A percentile compares a stretch with the other conserved stretches of the same genome.
phyloP scores from a whole-genome alignment of 2,329 filamentous ascomycete genomes.

The Aspergillus luchuensis region DNA sequence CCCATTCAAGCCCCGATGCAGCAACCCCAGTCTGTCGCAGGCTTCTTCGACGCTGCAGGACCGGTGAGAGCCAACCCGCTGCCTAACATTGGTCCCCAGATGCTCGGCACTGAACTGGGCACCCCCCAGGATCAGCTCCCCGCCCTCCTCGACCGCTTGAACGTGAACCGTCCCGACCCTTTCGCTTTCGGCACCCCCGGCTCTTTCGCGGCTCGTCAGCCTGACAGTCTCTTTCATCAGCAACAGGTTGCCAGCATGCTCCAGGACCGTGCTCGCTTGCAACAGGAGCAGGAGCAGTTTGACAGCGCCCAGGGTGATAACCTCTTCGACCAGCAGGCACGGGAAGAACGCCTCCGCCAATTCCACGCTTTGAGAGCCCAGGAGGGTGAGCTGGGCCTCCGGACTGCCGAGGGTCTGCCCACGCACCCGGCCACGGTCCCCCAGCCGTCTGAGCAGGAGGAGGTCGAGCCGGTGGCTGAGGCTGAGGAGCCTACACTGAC shows the following conservation, averaged over 20 bases:
- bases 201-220: constrained; percentile 50
- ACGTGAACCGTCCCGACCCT: constrained; percentile 55
- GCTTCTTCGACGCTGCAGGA: constrained; percentile 66
- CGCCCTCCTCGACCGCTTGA: constrained; percentile 66
- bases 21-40: constrained; percentile 57
- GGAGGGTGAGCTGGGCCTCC: constrained; percentile 56
- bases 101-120: constrained; percentile 51
- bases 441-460: constrained; percentile 27
- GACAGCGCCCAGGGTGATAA: constrained; percentile 46
- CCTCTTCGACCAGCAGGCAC: constrained; percentile 54
- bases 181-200: constrained; percentile 52
- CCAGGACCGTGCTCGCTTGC: constrained; percentile 61
- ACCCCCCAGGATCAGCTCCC: constrained; percentile 73
- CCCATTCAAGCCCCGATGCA: constrained; percentile 61
- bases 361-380: constrained; percentile 79
- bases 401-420: constrained; percentile 44
- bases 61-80: constrained; percentile 48
- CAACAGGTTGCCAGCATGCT: constrained; percentile 63
- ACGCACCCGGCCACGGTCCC: constrained; percentile 41
- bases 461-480: constrained; percentile 26
- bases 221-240: constrained; percentile 50
- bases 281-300: constrained; percentile 63
- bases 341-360: constrained; percentile 73
- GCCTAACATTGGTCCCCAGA: constrained; percentile 39
- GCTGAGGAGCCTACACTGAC: constrained; percentile 61